Evolutionary conservation across 1,139 yeast species (phyloP).

Genomic region (Maudiozyma humilis): DNA sequence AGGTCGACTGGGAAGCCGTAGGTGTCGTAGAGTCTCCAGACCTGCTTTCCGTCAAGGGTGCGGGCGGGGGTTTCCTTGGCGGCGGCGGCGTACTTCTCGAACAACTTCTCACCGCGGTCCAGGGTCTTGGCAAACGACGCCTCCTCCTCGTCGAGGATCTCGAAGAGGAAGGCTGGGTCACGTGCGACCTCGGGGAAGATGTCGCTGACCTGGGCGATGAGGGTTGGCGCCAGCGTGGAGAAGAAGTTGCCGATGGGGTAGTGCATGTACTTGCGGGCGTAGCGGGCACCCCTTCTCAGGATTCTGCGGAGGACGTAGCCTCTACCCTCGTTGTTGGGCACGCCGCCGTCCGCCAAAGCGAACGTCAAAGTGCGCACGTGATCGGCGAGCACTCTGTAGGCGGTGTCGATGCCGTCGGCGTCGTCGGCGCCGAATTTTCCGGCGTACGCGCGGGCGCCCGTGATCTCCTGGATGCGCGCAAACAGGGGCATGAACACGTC

Average conservation of each 20-base stretch:
- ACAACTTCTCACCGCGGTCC: constrained; percentile 95
- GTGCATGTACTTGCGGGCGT: constrained; percentile 90
- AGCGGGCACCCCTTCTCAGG: constrained; percentile 95
- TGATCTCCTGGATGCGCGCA: constrained; percentile 75
- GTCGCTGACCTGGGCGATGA: constrained; percentile 78
- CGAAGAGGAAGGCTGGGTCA: constrained; percentile 69
- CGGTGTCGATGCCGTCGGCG: constrained; percentile 90
- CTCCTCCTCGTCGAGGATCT: constrained; percentile 92
- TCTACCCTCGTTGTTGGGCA: constrained; percentile 97
- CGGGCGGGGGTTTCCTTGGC: constrained; percentile 72
- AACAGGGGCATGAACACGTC: constrained; percentile 91
- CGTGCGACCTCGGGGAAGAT: constrained; percentile 84
- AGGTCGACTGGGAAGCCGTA: constrained; percentile 98
- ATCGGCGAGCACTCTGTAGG: constrained; percentile 95
- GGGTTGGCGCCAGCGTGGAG: constrained; percentile 84
- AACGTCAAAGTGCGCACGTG: constrained; percentile 94
- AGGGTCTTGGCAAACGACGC: constrained; percentile 87
- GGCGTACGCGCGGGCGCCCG: constrained; percentile 82
- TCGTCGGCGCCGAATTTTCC: constrained; percentile 94
- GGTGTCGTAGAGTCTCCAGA: constrained; percentile 98
- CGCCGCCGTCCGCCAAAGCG: constrained; percentile 97
- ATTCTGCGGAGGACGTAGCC: constrained; percentile 96
- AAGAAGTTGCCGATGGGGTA: constrained; percentile 92
- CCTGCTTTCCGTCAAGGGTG: constrained; percentile 83
- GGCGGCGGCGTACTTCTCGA: constrained; percentile 81